Percentiles rank a stretch among this genome's conserved stretches.
Evolutionary conservation across 2,329 filamentous ascomycete genomes (phyloP).

Genomic region (Fusarium acutatum): DNA sequence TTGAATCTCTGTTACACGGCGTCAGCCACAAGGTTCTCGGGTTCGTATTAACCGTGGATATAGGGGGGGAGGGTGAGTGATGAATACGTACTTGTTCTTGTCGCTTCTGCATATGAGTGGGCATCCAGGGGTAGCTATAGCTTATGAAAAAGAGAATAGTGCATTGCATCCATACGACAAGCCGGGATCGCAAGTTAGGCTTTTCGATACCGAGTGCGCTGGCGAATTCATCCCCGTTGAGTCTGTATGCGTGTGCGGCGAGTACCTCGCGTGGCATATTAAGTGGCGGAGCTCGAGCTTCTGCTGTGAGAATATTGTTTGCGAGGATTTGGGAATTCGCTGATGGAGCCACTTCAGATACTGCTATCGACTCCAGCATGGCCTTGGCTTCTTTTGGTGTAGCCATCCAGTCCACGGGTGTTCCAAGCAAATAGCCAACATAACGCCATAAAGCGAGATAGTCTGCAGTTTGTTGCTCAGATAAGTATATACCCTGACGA

Average conservation of each 20-base stretch:
- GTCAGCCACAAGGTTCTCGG: conserved; percentile 9
- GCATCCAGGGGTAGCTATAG: conserved; percentile 54
- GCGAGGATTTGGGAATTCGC: conserved; percentile 70
- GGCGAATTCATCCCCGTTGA: conserved; percentile 73
- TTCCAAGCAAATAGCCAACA: conserved; percentile 75
- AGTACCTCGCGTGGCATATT: conserved; percentile 73
- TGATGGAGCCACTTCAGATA: conserved; percentile 73
- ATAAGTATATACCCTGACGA: conserved; percentile 74
- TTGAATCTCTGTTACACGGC: conserved; percentile 39
- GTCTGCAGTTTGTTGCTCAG: conserved; percentile 68
- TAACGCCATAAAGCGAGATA: conserved; percentile 82
- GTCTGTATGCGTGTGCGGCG: conserved; percentile 71
- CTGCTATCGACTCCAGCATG: conserved; percentile 73
- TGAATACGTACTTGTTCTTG: conserved; percentile 40
- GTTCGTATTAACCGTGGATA: background rate
- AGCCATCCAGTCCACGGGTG: conserved; percentile 68
- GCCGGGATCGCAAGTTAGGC: conserved; percentile 65
- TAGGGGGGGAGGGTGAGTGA: background rate
- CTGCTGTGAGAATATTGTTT: conserved; percentile 76
- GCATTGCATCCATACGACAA: conserved; percentile 71
- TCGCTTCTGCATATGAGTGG: conserved; percentile 49
- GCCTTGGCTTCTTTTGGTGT: conserved; percentile 63
- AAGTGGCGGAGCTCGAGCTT: conserved; percentile 72
- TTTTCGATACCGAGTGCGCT: conserved; percentile 66
- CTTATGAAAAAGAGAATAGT: conserved; percentile 68